Percentiles rank a stretch among this genome's conserved stretches.
phyloP scores from a whole-genome alignment of 768 basidiomycete species.

The Suillus placidus region DNA sequence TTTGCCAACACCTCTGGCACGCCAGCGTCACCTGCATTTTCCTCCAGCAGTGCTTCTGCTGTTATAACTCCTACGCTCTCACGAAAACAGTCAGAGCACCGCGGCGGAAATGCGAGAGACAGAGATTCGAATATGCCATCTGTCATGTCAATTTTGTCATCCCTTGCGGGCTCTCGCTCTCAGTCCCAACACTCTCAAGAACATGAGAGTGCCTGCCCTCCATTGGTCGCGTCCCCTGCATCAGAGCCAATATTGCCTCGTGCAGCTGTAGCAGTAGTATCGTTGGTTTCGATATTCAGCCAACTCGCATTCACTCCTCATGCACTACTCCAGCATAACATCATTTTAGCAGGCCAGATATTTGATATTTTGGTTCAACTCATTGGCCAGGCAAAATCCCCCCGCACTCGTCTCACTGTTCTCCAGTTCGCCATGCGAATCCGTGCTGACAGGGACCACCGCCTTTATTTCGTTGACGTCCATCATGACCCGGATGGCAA shows the following conservation, averaged over 20 bases:
- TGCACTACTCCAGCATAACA: slow-evolving; percentile 47
- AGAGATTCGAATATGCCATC: slow-evolving; percentile 55
- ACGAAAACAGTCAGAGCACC: slow-evolving; percentile 60
- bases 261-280: slow-evolving; percentile 61
- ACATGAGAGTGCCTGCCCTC: slow-evolving; percentile 35
- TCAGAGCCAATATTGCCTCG: slow-evolving; percentile 40
- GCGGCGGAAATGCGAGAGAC: slow-evolving; percentile 45
- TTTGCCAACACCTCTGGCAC: slow-evolving; percentile 43
- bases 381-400: slow-evolving; percentile 47
- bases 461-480: slow-evolving; percentile 66
- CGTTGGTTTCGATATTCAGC: slow-evolving; percentile 66
- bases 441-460: slow-evolving; percentile 88
- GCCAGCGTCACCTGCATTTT: slow-evolving; percentile 37
- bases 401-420: slow-evolving; percentile 66
- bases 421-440: slow-evolving; percentile 89
- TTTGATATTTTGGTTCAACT: slow-evolving; percentile 56
- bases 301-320: slow-evolving; percentile 73
- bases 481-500: slow-evolving; percentile 61
- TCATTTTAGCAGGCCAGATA: slow-evolving; percentile 55
- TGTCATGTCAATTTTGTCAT: slow-evolving; percentile 66
- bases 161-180: slow-evolving; percentile 64
- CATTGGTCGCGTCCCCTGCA: slow-evolving; percentile 28
- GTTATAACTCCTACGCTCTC: slow-evolving; percentile 57
- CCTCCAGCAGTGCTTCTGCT: slow-evolving; percentile 30
- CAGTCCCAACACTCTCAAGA: slow-evolving; percentile 53